Conservation (phyloP, 2,329 filamentous ascomycete genomes). For the Ceratocystis cacaofunesta region DNA sequence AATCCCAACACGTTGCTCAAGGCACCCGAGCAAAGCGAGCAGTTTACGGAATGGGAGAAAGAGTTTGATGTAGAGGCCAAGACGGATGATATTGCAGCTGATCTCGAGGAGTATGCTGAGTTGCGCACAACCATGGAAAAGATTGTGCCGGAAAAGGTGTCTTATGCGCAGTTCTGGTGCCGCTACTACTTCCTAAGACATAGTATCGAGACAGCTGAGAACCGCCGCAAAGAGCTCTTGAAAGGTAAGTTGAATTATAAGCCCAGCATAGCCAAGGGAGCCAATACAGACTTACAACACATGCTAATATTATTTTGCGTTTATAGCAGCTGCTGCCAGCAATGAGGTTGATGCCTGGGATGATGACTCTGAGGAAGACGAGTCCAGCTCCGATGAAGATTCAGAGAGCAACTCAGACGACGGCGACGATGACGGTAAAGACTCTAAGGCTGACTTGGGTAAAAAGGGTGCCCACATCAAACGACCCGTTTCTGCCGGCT, state of each 20-base stretch:
- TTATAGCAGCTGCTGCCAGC: conserved; percentile 49
- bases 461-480: conserved; percentile 23
- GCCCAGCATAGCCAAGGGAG: neutral
- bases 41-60: conserved; percentile 60
- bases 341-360: conserved; percentile 53
- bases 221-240: conserved; percentile 71
- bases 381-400: conserved; percentile 20
- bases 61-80: conserved; percentile 69
- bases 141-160: conserved; percentile 81
- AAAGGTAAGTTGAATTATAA: conserved; percentile 49
- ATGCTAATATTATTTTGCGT: neutral
- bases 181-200: conserved; percentile 91
- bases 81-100: conserved; percentile 66
- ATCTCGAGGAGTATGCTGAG: conserved; percentile 77
- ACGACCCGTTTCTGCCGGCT: conserved; percentile 37
- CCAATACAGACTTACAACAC: neutral
- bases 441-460: conserved; percentile 18
- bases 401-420: conserved; percentile 27
- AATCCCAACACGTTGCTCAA: conserved; percentile 66
- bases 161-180: conserved; percentile 82
- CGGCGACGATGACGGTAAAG: conserved; percentile 4
- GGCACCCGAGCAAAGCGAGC: conserved; percentile 53
- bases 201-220: conserved; percentile 85
- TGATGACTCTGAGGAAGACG: conserved; percentile 50
- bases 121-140: conserved; percentile 83